These are phyloP conservation scores for Chimonanthus praecox DNA, from an alignment of 164 flowering plant species.

Conservation along the genomic window DNA sequence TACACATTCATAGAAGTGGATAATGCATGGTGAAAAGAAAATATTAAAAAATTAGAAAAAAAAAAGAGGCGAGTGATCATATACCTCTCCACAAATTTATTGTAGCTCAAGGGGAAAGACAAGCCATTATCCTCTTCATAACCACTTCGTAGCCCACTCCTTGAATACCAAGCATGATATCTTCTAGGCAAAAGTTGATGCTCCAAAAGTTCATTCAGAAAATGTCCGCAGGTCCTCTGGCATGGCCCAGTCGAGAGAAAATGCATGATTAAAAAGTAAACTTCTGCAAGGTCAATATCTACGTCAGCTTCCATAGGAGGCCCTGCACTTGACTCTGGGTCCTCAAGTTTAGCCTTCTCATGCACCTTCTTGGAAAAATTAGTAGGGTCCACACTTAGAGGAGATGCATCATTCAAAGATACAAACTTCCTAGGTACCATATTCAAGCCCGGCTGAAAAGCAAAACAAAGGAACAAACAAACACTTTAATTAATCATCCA, in stretches of 20 bases:
- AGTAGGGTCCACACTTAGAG: conserved; percentile 28
- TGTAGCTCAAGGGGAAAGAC: conserved; percentile 77
- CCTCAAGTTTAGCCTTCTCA: conserved; percentile 42
- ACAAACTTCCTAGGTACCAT: conserved; percentile 48
- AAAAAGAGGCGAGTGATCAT: conserved; percentile 1
- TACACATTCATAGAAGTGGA: too few species aligned
- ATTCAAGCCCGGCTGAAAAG: conserved; percentile 19
- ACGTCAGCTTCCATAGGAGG: conserved; percentile 42
- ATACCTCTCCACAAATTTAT: conserved; percentile 72
- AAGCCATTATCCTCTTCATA: conserved; percentile 67
- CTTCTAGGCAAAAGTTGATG: conserved; percentile 95
- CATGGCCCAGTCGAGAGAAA: conserved; percentile 81
- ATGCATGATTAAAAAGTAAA: conserved; percentile 75
- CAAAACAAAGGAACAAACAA: background rate
- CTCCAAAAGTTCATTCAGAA: conserved; percentile 81
- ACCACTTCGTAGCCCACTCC: conserved; percentile 52
- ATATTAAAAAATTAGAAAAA: background rate
- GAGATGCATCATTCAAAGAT: conserved; percentile 29
- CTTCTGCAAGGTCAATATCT: conserved; percentile 81
- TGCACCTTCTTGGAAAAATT: conserved; percentile 24
- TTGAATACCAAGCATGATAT: conserved; percentile 97
- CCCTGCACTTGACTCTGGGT: conserved; percentile 25
- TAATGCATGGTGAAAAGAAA: background rate
- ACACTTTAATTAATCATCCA: background rate
- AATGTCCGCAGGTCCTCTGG: conserved; percentile 57